A percentile compares a stretch with the other conserved stretches of the same genome.
phyloP scores from a whole-genome alignment of 805 yeast genomes.

The Metschnikowia similis region DNA sequence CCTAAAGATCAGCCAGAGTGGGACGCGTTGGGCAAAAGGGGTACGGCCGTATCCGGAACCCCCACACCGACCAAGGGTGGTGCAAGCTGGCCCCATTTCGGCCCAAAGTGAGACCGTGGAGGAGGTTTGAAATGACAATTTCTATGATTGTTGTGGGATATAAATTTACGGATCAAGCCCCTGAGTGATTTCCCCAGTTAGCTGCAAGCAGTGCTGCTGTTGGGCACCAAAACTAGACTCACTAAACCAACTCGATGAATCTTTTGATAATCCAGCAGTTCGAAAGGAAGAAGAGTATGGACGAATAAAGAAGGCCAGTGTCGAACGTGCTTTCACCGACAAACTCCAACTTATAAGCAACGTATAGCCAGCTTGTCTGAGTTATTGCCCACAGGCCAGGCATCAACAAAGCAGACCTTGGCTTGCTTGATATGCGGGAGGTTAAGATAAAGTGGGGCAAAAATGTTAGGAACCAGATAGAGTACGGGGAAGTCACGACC shows the following conservation, averaged over 20 bases:
- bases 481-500: conserved; percentile 90
- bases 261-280: conserved; percentile 60
- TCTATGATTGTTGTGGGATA: too few species aligned
- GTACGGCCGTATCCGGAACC: too few species aligned
- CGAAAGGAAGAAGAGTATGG: conserved; percentile 54
- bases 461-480: conserved; percentile 88
- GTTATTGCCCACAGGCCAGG: conserved; percentile 59
- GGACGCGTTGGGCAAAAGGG: too few species aligned
- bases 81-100: too few species aligned
- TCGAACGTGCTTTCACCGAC: conserved; percentile 63
- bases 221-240: too few species aligned
- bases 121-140: too few species aligned
- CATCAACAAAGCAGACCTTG: conserved; percentile 36
- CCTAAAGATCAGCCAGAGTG: too few species aligned
- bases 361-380: conserved; percentile 74
- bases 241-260: conserved; percentile 36
- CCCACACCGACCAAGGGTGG: too few species aligned
- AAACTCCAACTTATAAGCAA: conserved; percentile 79
- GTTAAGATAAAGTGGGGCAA: conserved; percentile 66
- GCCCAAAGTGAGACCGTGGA: too few species aligned
- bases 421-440: conserved; percentile 26
- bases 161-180: neutral
- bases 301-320: conserved; percentile 52
- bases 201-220: neutral
- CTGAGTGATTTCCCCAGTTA: neutral